Evolutionary conservation across 129 eudicot genomes (phyloP).

Genomic region (Ambrosia artemisiifolia): DNA sequence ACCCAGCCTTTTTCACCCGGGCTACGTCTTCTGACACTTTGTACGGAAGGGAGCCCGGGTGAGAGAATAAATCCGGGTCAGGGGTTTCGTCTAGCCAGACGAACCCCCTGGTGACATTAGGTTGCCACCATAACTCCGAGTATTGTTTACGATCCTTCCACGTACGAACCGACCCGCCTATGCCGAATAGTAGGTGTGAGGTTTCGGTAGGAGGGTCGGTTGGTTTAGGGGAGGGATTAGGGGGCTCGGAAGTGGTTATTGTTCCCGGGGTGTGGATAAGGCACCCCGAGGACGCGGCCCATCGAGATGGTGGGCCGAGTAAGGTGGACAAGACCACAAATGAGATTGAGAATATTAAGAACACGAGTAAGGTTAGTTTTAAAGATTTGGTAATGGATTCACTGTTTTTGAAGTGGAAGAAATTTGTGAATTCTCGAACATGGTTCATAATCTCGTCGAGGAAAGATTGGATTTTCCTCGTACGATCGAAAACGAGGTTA

Average conservation of each 20-base stretch:
- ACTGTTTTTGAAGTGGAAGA: slow-evolving; percentile 21
- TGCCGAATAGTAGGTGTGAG: slow-evolving; percentile 76
- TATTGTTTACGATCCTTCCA: slow-evolving; percentile 57
- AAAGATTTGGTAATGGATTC: slow-evolving; percentile 37
- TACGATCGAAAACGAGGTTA: slow-evolving; percentile 15
- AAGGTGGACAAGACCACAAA: slow-evolving; percentile 33
- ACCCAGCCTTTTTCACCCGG: slow-evolving; percentile 31
- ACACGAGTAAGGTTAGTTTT: slow-evolving; percentile 26
- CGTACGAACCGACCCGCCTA: slow-evolving; percentile 67
- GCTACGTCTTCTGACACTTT: slow-evolving; percentile 46
- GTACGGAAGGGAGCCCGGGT: slow-evolving; percentile 33
- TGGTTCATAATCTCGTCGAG: slow-evolving; percentile 31
- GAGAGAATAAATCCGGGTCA: slow-evolving; percentile 26
- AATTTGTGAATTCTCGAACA: slow-evolving; percentile 22
- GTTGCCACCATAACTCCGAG: slow-evolving; percentile 76
- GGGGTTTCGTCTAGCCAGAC: slow-evolving; percentile 71
- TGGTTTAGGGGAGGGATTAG: not conserved
- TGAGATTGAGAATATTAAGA: slow-evolving; percentile 29
- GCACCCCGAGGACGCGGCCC: slow-evolving; percentile 35
- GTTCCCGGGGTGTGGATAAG: slow-evolving; percentile 5
- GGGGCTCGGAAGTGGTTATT: not conserved
- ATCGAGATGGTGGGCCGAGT: slow-evolving; percentile 23
- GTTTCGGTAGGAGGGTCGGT: slow-evolving; percentile 33
- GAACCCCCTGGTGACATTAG: slow-evolving; percentile 62
- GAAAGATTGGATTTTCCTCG: slow-evolving; percentile 3